Evolutionary conservation across 331 rosid genomes (phyloP).

Genomic region (Quercus phellos): DNA sequence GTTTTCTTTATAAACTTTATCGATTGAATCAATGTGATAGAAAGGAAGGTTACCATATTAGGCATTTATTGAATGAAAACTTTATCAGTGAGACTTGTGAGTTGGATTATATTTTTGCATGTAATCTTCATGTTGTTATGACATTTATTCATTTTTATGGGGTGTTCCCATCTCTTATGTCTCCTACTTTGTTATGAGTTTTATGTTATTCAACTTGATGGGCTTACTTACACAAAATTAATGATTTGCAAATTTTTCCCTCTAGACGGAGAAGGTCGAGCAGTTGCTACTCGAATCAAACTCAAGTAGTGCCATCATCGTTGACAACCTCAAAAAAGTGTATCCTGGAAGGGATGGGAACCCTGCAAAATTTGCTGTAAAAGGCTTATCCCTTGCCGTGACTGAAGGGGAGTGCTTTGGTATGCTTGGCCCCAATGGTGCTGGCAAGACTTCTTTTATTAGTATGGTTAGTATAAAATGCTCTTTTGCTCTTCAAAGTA

Average conservation of each 20-base stretch:
- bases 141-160: neutral
- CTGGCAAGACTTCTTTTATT: conserved; percentile 95
- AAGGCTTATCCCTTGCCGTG: conserved; percentile 81
- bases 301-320: conserved; percentile 47
- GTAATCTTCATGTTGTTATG: neutral
- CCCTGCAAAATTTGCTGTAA: conserved; percentile 77
- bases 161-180: neutral
- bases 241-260: neutral
- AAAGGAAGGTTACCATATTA: neutral
- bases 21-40: neutral
- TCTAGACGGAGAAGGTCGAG: conserved; percentile 77
- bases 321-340: conserved; percentile 61
- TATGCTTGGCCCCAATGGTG: conserved; percentile 98
- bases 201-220: neutral
- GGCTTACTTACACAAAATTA: neutral
- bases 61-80: neutral
- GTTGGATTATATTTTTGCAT: neutral
- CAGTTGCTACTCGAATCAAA: conserved; percentile 50
- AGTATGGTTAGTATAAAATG: conserved; percentile 66
- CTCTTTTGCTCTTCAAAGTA: conserved; percentile 5
- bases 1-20: neutral
- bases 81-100: neutral
- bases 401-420: conserved; percentile 92
- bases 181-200: neutral
- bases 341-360: conserved; percentile 88